phyloP scores from a whole-genome alignment of 805 yeast species.

The Spathaspora arborariae region DNA sequence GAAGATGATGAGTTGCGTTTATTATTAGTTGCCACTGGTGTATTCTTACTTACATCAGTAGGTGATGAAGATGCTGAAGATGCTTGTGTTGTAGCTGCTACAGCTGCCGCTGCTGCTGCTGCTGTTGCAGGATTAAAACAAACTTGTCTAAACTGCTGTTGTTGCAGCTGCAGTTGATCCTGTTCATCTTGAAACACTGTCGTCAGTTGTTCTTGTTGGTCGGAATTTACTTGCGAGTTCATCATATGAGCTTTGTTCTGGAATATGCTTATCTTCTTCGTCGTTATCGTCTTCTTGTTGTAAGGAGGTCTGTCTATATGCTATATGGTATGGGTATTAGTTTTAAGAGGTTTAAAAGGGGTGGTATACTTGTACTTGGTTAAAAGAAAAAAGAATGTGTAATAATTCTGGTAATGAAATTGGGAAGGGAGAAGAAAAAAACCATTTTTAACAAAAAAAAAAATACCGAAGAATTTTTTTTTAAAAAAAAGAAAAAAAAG shows the following conservation, averaged over 20 bases:
- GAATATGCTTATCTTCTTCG: background rate
- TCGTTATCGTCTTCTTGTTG: background rate
- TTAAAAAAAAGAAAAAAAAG: background rate
- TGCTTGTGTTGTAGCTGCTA: background rate
- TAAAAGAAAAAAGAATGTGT: background rate
- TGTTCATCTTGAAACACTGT: constrained; percentile 5
- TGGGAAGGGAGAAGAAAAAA: background rate
- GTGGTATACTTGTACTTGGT: background rate
- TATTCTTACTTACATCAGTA: background rate
- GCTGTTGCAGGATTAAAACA: constrained; percentile 7
- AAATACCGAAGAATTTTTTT: background rate
- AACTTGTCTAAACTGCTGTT: constrained; percentile 10
- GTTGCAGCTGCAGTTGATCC: constrained; percentile 1
- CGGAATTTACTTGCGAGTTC: constrained; percentile 3
- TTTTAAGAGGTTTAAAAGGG: background rate
- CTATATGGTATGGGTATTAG: background rate
- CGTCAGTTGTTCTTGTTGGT: constrained; percentile 4
- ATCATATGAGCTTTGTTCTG: background rate
- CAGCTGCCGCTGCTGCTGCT: background rate
- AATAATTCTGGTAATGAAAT: background rate
- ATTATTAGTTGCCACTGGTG: constrained; percentile 4
- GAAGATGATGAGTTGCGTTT: constrained; percentile 17
- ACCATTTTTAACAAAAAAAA: background rate
- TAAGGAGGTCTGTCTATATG: background rate
- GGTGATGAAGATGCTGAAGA: background rate